Evolutionary conservation across 352 stramenopile genomes (phyloP), one percentile per base, ranked within the genome.

Genomic region (Globisporangium abappressorium): DNA sequence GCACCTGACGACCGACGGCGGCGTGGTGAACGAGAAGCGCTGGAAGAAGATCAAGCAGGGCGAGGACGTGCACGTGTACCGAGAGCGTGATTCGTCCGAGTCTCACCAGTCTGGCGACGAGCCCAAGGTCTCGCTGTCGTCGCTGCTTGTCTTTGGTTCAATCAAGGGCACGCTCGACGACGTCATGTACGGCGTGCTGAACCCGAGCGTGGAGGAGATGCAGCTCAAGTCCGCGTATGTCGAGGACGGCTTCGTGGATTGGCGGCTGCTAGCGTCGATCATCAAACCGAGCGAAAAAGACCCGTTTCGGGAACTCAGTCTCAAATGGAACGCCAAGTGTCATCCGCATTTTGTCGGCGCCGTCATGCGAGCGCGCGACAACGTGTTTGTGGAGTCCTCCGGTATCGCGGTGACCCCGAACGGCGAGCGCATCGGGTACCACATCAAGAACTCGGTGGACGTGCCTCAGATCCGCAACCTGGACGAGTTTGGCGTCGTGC

Each of bases 261-360:
- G 69, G 38, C 72, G 71, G 0, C 78, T 90, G 62, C 58, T 90
- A 22, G 70, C 70, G 0, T 70, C 65, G 1, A 70, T 90, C 15
- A 65, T 72, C 7, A 53, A 75, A 11, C 78, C 81, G 33, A 72
- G 71, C 5, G 63, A 70, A 22, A 69, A 68, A 4, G 70, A 89
- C 36, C 83, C 83, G 58, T 89, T 80, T 55, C 73, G 76, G 6
- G 73, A 71, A 30, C 58, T 87, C 9, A 64, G 70, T 1, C 57
- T 91, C 41, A 84, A 84, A 36, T 90, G 82, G 82, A 74, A 66
- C 53, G 75, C 87, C 54, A 90, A 90, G 61, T 69, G 57, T 59
- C 26, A 80, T 66, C 51, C 78, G 46, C 24, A 71, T 58, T 46
- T 76, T 64, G 36, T 85, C 69, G 64, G 77, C 67, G 30, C 69